Percentiles rank a stretch among this genome's conserved stretches.
Evolutionary conservation across 805 yeast species (phyloP).

Genomic region (Lachancea lanzarotensis): DNA sequence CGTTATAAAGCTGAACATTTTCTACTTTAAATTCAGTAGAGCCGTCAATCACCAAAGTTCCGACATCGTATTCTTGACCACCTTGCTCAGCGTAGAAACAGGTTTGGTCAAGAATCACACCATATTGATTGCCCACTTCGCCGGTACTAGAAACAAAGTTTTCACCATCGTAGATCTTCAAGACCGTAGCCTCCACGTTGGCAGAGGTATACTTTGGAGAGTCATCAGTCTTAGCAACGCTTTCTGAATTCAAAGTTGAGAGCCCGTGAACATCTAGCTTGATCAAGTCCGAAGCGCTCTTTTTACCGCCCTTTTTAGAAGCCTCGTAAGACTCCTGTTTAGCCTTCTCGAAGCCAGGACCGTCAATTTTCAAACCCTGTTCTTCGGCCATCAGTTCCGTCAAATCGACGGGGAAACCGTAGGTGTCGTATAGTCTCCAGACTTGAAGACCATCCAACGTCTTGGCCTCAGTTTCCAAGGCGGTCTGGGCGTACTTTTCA

Average conservation of each 20-base stretch:
- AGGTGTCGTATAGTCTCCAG: conserved; percentile 97
- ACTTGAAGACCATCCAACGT: conserved; percentile 88
- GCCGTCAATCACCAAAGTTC: conserved; percentile 86
- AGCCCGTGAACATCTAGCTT: conserved; percentile 90
- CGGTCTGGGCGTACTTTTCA: conserved; percentile 84
- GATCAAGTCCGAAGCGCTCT: conserved; percentile 50
- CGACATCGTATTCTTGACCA: conserved; percentile 97
- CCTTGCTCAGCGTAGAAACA: conserved; percentile 99
- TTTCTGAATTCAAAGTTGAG: conserved; percentile 53
- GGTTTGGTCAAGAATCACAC: conserved; percentile 80
- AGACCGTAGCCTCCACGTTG: conserved; percentile 60
- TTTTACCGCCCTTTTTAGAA: conserved; percentile 77
- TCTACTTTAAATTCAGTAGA: conserved; percentile 79
- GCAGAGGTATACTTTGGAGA: conserved; percentile 66
- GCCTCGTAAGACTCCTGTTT: conserved; percentile 88
- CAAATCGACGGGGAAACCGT: conserved; percentile 98
- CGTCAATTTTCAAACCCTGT: conserved; percentile 87
- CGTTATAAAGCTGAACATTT: conserved; percentile 88
- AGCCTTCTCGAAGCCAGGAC: conserved; percentile 86
- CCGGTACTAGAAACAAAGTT: conserved; percentile 49
- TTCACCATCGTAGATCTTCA: conserved; percentile 64
- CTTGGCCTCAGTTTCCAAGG: conserved; percentile 67
- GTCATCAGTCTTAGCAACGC: conserved; percentile 78
- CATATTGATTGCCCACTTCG: conserved; percentile 51
- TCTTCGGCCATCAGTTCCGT: conserved; percentile 99